Conservation (phyloP, 73 alveolate species). For the Paramecium octaurelia region DNA sequence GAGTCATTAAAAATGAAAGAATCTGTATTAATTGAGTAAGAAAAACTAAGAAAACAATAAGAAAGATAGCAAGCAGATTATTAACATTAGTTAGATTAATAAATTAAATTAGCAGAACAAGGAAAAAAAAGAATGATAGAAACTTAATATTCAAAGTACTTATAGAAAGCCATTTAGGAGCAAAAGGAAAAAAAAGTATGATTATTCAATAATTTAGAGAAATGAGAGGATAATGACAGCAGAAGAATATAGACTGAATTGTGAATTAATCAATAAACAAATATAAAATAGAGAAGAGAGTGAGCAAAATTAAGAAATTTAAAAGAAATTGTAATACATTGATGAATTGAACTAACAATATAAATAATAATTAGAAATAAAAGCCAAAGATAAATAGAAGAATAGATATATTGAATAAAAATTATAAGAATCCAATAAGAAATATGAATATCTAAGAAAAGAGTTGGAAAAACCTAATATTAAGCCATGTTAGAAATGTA, state of each 20-base stretch:
- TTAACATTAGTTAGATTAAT: neutral
- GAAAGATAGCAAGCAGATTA: constrained; percentile 12
- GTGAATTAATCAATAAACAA: neutral
- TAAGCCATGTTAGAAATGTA: neutral
- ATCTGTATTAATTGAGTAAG: neutral
- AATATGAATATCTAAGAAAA: constrained; percentile 32
- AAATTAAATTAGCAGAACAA: neutral
- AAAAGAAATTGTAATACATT: neutral
- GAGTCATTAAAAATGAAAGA: neutral
- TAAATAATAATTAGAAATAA: neutral
- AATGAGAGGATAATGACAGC: neutral
- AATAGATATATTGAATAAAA: neutral
- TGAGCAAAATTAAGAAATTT: neutral
- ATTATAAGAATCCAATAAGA: neutral
- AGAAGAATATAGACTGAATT: neutral
- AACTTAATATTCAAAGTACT: neutral
- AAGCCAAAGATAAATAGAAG: neutral
- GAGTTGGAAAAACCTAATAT: neutral
- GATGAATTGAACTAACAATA: neutral
- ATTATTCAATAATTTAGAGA: neutral
- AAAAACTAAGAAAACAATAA: neutral
- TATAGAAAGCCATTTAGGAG: neutral
- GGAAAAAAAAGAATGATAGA: neutral
- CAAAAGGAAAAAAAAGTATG: neutral
- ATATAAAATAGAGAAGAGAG: neutral